Conservation (phyloP, 2,329 filamentous ascomycete species). For the Aspergillus floridensis region DNA sequence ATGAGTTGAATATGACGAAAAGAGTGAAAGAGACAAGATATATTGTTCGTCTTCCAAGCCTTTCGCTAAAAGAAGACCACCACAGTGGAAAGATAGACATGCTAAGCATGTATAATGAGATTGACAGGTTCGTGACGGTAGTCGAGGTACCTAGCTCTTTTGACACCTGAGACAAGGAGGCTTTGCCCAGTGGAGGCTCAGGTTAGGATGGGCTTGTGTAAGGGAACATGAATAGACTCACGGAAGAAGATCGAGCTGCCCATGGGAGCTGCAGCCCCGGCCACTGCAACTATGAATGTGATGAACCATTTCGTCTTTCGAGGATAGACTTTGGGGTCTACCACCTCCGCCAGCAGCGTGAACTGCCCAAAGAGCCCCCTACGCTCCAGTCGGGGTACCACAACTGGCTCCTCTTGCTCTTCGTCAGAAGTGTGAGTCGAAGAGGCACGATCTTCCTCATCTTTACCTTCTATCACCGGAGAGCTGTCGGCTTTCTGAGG, state of each 20-base stretch:
- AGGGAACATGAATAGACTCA: slow-evolving; percentile 43
- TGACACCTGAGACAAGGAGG: slow-evolving; percentile 65
- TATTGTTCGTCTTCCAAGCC: slow-evolving; percentile 68
- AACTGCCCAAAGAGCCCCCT: slow-evolving; percentile 72
- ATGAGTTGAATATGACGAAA: slow-evolving; percentile 67
- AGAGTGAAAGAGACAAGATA: slow-evolving; percentile 72
- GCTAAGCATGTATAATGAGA: slow-evolving; percentile 76
- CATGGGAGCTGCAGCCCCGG: slow-evolving; percentile 74
- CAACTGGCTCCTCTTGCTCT: slow-evolving; percentile 39
- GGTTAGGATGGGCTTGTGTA: neutral
- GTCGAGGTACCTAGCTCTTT: slow-evolving; percentile 60
- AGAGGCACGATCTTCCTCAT: slow-evolving; percentile 21
- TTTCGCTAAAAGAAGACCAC: slow-evolving; percentile 81
- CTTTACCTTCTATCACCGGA: slow-evolving; percentile 18
- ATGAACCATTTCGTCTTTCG: slow-evolving; percentile 79
- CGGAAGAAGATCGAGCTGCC: slow-evolving; percentile 82
- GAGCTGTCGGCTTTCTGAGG: slow-evolving; percentile 11
- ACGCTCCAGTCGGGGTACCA: slow-evolving; percentile 55
- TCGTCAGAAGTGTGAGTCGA: slow-evolving; percentile 13
- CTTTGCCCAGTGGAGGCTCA: slow-evolving; percentile 42
- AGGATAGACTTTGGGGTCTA: slow-evolving; percentile 70
- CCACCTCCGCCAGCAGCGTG: slow-evolving; percentile 73
- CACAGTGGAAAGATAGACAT: slow-evolving; percentile 84
- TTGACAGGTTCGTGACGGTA: slow-evolving; percentile 70
- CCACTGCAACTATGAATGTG: slow-evolving; percentile 72